These are phyloP conservation scores for Kokia cookei DNA, from an alignment of 441 rosid species.

Conservation along the genomic window DNA sequence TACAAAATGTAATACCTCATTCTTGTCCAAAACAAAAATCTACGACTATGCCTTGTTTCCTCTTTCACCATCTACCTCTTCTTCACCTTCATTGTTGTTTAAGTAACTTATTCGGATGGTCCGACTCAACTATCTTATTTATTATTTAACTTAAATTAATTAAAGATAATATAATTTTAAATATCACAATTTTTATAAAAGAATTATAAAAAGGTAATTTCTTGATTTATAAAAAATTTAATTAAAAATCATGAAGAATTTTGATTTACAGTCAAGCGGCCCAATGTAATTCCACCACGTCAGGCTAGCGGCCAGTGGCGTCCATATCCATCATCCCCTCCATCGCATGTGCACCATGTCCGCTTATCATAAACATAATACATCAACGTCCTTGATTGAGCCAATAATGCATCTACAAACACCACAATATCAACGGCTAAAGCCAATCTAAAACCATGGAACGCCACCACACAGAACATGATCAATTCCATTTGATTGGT, in stretches of 20 bases:
- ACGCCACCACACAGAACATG: not conserved
- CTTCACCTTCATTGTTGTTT: not conserved
- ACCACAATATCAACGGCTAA: not conserved
- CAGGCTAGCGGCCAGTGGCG: conserved; percentile 3
- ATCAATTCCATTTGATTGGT: not conserved
- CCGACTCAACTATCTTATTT: not conserved
- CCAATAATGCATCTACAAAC: not conserved
- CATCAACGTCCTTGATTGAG: not conserved
- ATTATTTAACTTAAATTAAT: too few species aligned
- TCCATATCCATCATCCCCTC: not conserved
- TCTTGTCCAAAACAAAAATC: conserved; percentile 68
- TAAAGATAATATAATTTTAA: too few species aligned
- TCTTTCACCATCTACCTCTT: conserved; percentile 17
- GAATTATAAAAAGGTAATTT: too few species aligned
- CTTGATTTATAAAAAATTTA: too few species aligned
- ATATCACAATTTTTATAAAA: too few species aligned
- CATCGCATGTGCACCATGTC: conserved; percentile 1
- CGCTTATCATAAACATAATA: not conserved
- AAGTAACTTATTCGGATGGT: conserved; percentile 17
- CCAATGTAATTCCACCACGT: not conserved
- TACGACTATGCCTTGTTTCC: conserved; percentile 29
- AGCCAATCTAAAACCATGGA: not conserved
- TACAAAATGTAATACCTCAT: conserved; percentile 72
- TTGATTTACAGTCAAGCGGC: not conserved
- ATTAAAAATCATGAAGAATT: too few species aligned